Base-by-base conservation (phyloP, 192 early-diverging fungal genomes). In the Coemansia reversa region DNA sequence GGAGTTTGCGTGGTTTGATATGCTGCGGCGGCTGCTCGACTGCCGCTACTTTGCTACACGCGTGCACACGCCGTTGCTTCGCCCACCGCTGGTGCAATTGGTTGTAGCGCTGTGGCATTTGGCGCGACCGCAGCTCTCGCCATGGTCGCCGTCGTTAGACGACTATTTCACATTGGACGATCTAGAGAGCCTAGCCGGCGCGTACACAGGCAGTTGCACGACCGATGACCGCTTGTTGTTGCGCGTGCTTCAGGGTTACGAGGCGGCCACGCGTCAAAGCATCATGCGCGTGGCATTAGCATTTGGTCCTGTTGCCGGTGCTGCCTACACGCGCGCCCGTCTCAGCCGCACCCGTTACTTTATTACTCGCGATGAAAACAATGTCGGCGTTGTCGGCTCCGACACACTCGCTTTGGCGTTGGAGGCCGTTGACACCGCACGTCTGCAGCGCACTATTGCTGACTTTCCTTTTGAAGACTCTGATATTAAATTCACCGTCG, bases 301-400 rank as follows among this genome's bases (percentile, higher is more conserved):
- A 7, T 82, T 82, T 62, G 80, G 80, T 9, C 71, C 75, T 5
- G 24, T 16, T 7, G 80, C 80, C 0, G 70, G 68, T 0, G 57
- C 32, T 4, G 29, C 45, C 2, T 73, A 74, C 29, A 19, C 23
- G 16, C 61, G 62, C n/a, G 70, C 69, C 42, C 60, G 75, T 25
- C n/a, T 77, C 16, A 56, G 66, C 9, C 66, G 75, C 16, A 49
- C 49, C 8, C 32, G 59, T 19, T 82, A 77, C 32, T 20, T 67
- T 29, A 74, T 82, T 14, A 65, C 73, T 39, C 70, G 79, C 29
- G 63, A 72, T 27, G 79, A 75, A 33, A 81, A 81, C 54, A 66
- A 66, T 8, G 48, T 81, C 3, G 79, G 79, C 50, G 60, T 66
- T 22, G 61, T 81, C 9, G 54, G 55, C 49, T 66, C 65, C 4